phyloP scores from a whole-genome alignment of 495 filamentous ascomycete genomes.

The Margaritispora aquatica region DNA sequence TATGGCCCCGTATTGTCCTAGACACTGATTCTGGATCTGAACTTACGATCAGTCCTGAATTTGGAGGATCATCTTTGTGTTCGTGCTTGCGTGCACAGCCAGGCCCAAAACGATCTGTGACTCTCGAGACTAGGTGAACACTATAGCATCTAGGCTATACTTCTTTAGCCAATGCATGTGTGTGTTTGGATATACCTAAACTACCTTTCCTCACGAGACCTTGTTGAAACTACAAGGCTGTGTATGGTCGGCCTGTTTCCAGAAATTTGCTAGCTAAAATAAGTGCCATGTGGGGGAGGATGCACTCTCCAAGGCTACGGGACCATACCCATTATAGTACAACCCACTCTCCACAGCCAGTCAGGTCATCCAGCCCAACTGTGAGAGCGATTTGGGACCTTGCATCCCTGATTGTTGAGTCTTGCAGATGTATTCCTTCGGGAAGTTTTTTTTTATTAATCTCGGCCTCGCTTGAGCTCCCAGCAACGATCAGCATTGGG shows the following conservation, averaged over 20 bases:
- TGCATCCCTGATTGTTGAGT: neutral
- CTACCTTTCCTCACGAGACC: neutral
- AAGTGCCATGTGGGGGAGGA: neutral
- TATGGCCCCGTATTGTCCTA: neutral
- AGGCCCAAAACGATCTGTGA: no score
- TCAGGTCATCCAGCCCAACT: neutral
- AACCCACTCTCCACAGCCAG: neutral
- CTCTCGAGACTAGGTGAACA: no score
- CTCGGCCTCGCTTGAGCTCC: neutral
- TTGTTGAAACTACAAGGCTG: neutral
- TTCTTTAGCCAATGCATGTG: neutral
- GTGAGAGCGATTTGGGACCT: neutral
- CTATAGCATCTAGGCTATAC: neutral
- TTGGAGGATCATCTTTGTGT: no score
- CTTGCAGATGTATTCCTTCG: neutral
- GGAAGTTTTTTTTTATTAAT: neutral
- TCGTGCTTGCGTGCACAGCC: no score
- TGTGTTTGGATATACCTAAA: neutral
- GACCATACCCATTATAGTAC: neutral
- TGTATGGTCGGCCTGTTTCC: neutral
- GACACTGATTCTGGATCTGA: no score
- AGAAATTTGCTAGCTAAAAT: neutral
- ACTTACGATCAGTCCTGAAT: no score
- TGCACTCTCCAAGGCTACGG: neutral
- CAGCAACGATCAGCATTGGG: no score